Percentiles rank a stretch among this genome's conserved stretches.
Evolutionary conservation across 106 monocot species (phyloP).

Genomic region (Apostasia shenzhenica): DNA sequence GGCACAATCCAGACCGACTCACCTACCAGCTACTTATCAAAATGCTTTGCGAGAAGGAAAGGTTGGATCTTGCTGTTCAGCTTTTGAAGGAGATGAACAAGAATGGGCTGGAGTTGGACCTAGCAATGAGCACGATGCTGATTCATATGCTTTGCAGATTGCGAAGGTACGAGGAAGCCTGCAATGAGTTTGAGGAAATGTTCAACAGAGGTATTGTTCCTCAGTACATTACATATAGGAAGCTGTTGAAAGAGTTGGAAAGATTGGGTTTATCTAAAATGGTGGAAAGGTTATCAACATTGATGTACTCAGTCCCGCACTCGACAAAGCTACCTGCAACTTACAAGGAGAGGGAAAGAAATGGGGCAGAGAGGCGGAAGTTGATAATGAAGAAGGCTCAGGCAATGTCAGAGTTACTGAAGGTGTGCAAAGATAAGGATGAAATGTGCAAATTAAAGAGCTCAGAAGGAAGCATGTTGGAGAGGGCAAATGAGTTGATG

Average conservation of each 20-base stretch:
- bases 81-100: conserved; percentile 71
- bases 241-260: conserved; percentile 45
- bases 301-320: conserved; percentile 57
- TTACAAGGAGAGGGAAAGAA: conserved; percentile 34
- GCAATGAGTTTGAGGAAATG: conserved; percentile 65
- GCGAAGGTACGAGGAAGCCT: conserved; percentile 59
- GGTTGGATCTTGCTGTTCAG: conserved; percentile 34
- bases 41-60: conserved; percentile 53
- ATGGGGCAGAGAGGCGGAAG: conserved; percentile 28
- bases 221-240: conserved; percentile 61
- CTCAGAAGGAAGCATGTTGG: conserved; percentile 24
- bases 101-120: conserved; percentile 60
- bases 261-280: conserved; percentile 39
- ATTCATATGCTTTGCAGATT: conserved; percentile 61
- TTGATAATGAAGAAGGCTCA: conserved; percentile 59
- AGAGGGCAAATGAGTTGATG: conserved; percentile 47
- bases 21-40: conserved; percentile 70
- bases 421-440: conserved; percentile 26
- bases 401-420: conserved; percentile 66
- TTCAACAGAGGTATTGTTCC: conserved; percentile 59
- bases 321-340: conserved; percentile 59
- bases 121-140: conserved; percentile 77
- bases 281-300: conserved; percentile 26
- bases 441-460: conserved; percentile 17
- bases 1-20: conserved; percentile 44